Conservation (phyloP, 257 asterid species). For the Solanum pimpinellifolium region DNA sequence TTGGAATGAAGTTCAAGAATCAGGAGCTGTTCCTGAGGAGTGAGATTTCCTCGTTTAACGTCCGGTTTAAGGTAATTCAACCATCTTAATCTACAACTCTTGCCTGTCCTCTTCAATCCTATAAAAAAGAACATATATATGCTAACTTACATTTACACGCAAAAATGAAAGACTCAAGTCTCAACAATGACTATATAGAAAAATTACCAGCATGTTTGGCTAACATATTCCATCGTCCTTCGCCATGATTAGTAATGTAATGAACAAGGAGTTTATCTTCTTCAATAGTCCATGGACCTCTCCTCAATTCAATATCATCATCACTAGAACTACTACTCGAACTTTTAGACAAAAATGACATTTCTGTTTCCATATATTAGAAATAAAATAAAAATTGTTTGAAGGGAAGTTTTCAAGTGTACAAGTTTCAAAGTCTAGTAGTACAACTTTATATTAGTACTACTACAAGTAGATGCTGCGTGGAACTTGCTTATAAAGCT, state of each 20-base stretch:
- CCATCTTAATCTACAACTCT: constrained; percentile 37
- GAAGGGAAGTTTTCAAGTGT: neutral
- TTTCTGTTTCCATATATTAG: neutral
- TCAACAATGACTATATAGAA: neutral
- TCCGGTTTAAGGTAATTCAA: constrained; percentile 36
- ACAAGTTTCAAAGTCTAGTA: neutral
- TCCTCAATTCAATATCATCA: constrained; percentile 14
- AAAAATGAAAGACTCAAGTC: neutral
- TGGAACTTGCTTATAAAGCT: neutral
- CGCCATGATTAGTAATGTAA: constrained; percentile 23
- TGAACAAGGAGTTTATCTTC: constrained; percentile 26
- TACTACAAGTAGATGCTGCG: neutral
- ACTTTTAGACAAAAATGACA: constrained; percentile 9
- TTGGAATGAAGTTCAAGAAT: constrained; percentile 31
- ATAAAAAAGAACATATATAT: neutral
- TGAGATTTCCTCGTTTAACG: constrained; percentile 26
- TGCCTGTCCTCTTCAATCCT: constrained; percentile 32
- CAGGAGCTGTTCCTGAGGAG: constrained; percentile 19
- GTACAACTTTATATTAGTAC: neutral
- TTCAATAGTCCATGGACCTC: constrained; percentile 33
- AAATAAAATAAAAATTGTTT: neutral
- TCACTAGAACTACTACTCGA: constrained; percentile 7
- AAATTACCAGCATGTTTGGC: constrained; percentile 20
- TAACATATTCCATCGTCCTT: constrained; percentile 29
- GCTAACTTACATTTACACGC: neutral